A percentile compares a stretch with the other conserved stretches of the same genome.
phyloP scores from a whole-genome alignment of 768 basidiomycete species.

The Xerocomellus dryophilus region DNA sequence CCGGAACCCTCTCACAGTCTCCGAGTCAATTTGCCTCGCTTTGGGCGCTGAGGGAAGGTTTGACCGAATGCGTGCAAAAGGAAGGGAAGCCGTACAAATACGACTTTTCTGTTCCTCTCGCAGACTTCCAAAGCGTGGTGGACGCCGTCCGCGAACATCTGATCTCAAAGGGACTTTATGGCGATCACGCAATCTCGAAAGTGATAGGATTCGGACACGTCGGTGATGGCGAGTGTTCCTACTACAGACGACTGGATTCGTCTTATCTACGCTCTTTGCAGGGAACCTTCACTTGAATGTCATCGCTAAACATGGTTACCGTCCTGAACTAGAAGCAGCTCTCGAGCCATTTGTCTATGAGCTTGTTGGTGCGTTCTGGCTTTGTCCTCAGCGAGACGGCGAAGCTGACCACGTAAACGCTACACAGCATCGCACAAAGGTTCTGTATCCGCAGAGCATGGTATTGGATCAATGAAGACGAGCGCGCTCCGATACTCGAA shows the following conservation, averaged over 20 bases:
- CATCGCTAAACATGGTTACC: constrained; percentile 70
- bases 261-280: constrained; percentile 28
- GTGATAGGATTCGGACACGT: constrained; percentile 96
- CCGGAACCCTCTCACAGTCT: constrained; percentile 89
- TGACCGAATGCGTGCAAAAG: constrained; percentile 90
- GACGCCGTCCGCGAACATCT: constrained; percentile 75
- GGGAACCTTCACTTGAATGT: constrained; percentile 95
- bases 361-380: constrained; percentile 61
- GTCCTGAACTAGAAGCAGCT: constrained; percentile 77
- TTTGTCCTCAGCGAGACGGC: background rate
- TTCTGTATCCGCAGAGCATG: constrained; percentile 96
- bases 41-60: constrained; percentile 89
- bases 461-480: constrained; percentile 94
- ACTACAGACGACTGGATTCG: background rate
- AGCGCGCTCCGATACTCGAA: constrained; percentile 89
- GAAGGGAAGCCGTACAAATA: constrained; percentile 97
- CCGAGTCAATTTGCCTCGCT: constrained; percentile 85
- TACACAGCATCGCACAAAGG: constrained; percentile 68
- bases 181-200: constrained; percentile 71
- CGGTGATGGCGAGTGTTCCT: constrained; percentile 73
- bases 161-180: constrained; percentile 62
- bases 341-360: constrained; percentile 96
- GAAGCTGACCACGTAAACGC: constrained; percentile 1
- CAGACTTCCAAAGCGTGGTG: constrained; percentile 83
- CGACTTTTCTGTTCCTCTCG: constrained; percentile 86